Percentiles rank a stretch among this genome's conserved stretches.
Evolutionary conservation across 1,139 yeast genomes (phyloP).

Genomic region (Debaryomyces udenii): DNA sequence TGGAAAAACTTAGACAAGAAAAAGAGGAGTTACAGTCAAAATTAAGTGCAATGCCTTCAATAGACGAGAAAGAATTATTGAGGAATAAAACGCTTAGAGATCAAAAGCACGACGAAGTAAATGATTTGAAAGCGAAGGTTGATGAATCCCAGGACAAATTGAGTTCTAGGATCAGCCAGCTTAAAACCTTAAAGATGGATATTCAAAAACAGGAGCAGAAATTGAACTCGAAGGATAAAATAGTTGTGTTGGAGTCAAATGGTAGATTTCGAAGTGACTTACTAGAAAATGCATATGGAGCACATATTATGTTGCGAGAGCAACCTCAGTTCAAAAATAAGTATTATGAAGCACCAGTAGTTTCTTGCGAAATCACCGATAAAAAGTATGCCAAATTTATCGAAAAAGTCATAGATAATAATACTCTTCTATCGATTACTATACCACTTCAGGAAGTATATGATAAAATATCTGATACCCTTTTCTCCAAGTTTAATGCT

Average conservation of each 20-base stretch:
- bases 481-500: conserved; percentile 31
- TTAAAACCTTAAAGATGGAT: conserved; percentile 21
- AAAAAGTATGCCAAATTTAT: conserved; percentile 54
- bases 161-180: conserved; percentile 21
- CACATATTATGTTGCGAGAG: conserved; percentile 36
- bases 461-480: conserved; percentile 36
- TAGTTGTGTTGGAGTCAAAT: conserved; percentile 43
- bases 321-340: conserved; percentile 33
- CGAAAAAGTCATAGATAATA: conserved; percentile 58
- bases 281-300: conserved; percentile 33
- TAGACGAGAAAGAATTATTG: conserved; percentile 23
- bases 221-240: conserved; percentile 53
- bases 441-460: conserved; percentile 33
- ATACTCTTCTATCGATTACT: conserved; percentile 55
- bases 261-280: conserved; percentile 28
- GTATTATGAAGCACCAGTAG: conserved; percentile 77
- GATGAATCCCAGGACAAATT: conserved; percentile 26
- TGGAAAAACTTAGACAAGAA: conserved; percentile 23
- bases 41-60: conserved; percentile 16
- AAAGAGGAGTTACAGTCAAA: conserved; percentile 18
- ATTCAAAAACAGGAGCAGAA: conserved; percentile 26
- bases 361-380: conserved; percentile 61
- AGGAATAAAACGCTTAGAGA: conserved; percentile 17
- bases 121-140: conserved; percentile 18
- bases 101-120: conserved; percentile 17